phyloP scores from a whole-genome alignment of 192 early-diverging fungal genomes.

The Coemansia nantahalensis region DNA sequence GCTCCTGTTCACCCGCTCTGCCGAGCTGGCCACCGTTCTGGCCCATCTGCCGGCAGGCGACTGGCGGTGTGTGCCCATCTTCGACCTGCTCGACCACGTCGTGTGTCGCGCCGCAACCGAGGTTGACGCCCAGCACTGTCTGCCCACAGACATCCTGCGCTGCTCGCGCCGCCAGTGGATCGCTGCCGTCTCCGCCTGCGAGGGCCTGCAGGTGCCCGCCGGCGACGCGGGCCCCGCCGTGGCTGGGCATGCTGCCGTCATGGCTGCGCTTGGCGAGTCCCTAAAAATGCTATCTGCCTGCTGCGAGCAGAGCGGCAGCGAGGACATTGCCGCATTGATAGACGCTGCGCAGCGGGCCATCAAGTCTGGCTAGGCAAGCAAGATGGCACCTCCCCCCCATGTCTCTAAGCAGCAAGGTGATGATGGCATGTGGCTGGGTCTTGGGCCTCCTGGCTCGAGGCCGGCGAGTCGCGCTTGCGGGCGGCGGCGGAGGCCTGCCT shows the following conservation, averaged over 20 bases:
- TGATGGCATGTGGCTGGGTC: not conserved
- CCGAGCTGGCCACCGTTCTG: slow-evolving; percentile 3
- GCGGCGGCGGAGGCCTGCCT: not conserved
- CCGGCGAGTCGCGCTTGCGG: not conserved
- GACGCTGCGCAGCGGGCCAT: not conserved
- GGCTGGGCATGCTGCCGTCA: not conserved
- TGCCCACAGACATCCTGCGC: slow-evolving; percentile 15
- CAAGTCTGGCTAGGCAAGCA: too few relatives aligned
- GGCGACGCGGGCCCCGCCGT: too few relatives aligned
- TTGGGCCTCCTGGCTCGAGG: not conserved
- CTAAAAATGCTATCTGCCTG: not conserved
- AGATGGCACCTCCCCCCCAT: too few relatives aligned
- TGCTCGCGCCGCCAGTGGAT: slow-evolving; percentile 18
- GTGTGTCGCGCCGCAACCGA: slow-evolving; percentile 27
- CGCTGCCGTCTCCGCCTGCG: not conserved
- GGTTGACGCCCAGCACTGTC: not conserved
- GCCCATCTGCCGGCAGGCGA: too few relatives aligned
- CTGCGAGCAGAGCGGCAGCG: not conserved
- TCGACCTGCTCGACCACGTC: slow-evolving; percentile 17
- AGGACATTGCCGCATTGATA: not conserved
- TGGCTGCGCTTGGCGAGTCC: not conserved
- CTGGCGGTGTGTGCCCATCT: not conserved
- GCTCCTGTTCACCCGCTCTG: slow-evolving; percentile 24
- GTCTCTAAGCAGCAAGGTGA: too few relatives aligned
- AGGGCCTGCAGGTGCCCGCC: not conserved